These are phyloP conservation scores for Lavandula angustifolia DNA, from an alignment of 257 asterid genomes.

Conservation along the genomic window DNA sequence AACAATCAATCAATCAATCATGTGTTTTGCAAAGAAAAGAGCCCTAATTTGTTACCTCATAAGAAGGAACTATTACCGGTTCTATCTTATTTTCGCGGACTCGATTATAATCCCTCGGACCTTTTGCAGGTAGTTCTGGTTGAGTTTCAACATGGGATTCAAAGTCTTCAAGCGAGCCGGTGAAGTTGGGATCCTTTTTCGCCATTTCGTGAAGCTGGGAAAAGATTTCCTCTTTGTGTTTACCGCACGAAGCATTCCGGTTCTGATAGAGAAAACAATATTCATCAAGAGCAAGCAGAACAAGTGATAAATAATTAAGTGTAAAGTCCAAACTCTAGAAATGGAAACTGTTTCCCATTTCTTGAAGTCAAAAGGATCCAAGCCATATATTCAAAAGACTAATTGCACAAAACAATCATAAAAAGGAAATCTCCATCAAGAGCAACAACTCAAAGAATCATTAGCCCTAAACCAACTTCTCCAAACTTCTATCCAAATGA, in stretches of 20 bases:
- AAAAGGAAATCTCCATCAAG: not conserved
- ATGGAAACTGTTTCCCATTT: not conserved
- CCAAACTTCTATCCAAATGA: too few relatives aligned
- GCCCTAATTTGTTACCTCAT: constrained; percentile 49
- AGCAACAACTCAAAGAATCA: constrained; percentile 3
- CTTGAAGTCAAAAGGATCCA: constrained; percentile 14
- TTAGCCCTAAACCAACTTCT: not conserved
- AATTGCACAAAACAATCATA: not conserved
- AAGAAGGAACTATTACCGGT: constrained; percentile 41
- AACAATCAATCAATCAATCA: not conserved
- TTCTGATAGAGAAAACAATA: constrained; percentile 57
- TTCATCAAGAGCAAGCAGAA: constrained; percentile 1
- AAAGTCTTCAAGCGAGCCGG: constrained; percentile 45
- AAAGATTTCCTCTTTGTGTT: constrained; percentile 77
- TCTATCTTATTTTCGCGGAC: constrained; percentile 35
- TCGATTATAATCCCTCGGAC: constrained; percentile 34
- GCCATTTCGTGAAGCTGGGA: constrained; percentile 76
- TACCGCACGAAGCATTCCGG: constrained; percentile 84
- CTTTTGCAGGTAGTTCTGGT: constrained; percentile 40
- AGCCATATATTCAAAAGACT: not conserved
- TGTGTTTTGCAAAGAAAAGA: too few relatives aligned
- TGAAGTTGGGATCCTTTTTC: constrained; percentile 56
- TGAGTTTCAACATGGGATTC: constrained; percentile 41
- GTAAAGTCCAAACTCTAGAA: not conserved
- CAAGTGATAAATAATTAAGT: not conserved